Evolutionary conservation across 176 grass and related monocot species (phyloP).

Genomic region (Cenchrus fungigraminus): DNA sequence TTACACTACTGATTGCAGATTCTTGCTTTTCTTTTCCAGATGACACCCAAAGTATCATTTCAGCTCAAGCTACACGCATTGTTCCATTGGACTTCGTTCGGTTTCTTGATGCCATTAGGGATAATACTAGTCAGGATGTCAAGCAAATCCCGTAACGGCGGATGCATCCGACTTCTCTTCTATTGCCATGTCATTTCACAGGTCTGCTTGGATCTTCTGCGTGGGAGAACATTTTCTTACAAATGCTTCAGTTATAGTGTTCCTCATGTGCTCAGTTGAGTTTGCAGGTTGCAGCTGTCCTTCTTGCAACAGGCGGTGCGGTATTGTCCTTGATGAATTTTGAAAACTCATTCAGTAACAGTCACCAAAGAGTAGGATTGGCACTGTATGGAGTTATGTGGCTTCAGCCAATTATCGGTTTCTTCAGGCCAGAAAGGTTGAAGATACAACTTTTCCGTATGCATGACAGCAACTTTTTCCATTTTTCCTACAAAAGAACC

Average conservation of each 20-base stretch:
- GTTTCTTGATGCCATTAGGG: slow-evolving; percentile 88
- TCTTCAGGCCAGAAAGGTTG: slow-evolving; percentile 85
- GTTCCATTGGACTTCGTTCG: slow-evolving; percentile 88
- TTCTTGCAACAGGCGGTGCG: slow-evolving; percentile 74
- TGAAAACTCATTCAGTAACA: slow-evolving; percentile 94
- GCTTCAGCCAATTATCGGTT: slow-evolving; percentile 89
- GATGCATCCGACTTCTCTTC: slow-evolving; percentile 64
- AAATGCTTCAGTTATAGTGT: neutral
- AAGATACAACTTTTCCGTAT: neutral
- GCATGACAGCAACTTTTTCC: slow-evolving; percentile 21
- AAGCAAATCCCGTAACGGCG: slow-evolving; percentile 51
- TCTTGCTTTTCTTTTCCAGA: slow-evolving; percentile 39
- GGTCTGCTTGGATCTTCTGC: slow-evolving; percentile 40
- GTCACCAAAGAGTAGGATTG: slow-evolving; percentile 84
- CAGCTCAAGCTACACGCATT: slow-evolving; percentile 91
- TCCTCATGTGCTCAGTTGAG: neutral
- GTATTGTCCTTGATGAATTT: slow-evolving; percentile 80
- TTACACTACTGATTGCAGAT: neutral
- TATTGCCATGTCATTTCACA: slow-evolving; percentile 85
- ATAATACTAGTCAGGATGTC: slow-evolving; percentile 78
- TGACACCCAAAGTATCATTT: slow-evolving; percentile 58
- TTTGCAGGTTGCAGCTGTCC: slow-evolving; percentile 72
- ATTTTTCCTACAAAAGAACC: neutral
- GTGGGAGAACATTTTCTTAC: neutral
- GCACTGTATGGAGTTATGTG: slow-evolving; percentile 79